Evolutionary conservation across 2,329 filamentous ascomycete species (phyloP), one percentile per base, ranked within the genome.

Genomic region (Trichoderma asperellum): DNA sequence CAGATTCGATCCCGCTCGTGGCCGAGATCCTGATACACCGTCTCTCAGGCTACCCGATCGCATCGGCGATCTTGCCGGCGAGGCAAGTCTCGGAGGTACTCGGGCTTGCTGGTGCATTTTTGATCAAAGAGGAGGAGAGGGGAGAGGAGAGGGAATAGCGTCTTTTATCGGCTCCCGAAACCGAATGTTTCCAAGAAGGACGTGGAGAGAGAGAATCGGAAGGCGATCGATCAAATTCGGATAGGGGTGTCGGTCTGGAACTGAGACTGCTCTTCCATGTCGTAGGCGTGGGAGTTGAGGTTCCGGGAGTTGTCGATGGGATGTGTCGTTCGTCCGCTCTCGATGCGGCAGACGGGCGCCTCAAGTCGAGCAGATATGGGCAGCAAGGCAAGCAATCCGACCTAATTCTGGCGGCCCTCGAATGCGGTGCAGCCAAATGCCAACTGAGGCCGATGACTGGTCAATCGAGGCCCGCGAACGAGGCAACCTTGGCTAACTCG

Each of bases 101-200:
- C 94, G 90, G 75, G 92, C 90, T 82, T 94, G 92, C 82, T 97
- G 94, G 87, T 97, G 94, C 94, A 97, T 97, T 63, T 58, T 40
- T 52, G 40, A 18, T 52, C 64, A 67, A 52, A 8, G 29, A 37
- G 5, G 27, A 16, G 6, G 52, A 21, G 53, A 16, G 37, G 49
- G 14, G 10, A 47, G 47, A 18, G 34, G 37, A 37, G 12, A 27
- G n/a, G 40, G 40, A n/a, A 43, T 43, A 34, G 53, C 47, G 57
- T 35, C 11, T 52, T 67, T 43, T 59, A 52, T 67, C 64, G 55
- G 64, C 64, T 67, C 67, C 63, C 49, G 35, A 64, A 63, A 34
- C 43, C 34, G 56, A 27, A 18, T 35, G 21, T 52, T 58, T 58
- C 55, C 27, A 47, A 27, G 59, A 57, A 21, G 29, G 37, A 43